Evolutionary conservation across 2,329 filamentous ascomycete species (phyloP).

Genomic region (Lecanicillium sp.): DNA sequence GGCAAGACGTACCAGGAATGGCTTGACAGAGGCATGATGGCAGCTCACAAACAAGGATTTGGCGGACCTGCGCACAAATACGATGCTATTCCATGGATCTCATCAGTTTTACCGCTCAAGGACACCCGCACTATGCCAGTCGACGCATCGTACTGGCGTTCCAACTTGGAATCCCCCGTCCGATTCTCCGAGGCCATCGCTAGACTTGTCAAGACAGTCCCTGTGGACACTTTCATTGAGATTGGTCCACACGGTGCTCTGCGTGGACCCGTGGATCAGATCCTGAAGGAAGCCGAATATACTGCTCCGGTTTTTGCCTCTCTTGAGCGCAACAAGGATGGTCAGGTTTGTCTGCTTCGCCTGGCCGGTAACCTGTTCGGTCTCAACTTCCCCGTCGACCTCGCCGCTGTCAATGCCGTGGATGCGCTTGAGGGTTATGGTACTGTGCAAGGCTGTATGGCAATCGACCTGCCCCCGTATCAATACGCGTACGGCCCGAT

Average conservation of each 20-base stretch:
- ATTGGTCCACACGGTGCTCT: slow-evolving; percentile 24
- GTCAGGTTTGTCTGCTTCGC: no score
- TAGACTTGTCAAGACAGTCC: not conserved
- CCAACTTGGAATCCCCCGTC: not conserved
- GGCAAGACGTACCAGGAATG: no score
- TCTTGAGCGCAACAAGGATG: no score
- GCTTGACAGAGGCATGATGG: no score
- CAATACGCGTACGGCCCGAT: slow-evolving; percentile 27
- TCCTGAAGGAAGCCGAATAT: no score
- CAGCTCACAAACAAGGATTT: no score
- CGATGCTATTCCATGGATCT: no score
- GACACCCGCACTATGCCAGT: no score
- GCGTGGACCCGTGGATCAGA: slow-evolving; percentile 21
- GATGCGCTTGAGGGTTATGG: not conserved
- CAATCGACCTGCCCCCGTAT: slow-evolving; percentile 19
- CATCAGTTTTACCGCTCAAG: no score
- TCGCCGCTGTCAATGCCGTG: slow-evolving; percentile 21
- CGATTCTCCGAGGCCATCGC: not conserved
- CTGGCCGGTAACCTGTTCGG: slow-evolving; percentile 23
- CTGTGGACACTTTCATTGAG: slow-evolving; percentile 17
- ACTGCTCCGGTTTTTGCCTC: no score
- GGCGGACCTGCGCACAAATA: no score
- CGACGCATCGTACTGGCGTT: no score
- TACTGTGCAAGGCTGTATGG: slow-evolving; percentile 16
- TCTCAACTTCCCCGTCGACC: slow-evolving; percentile 24